Conservation (phyloP, 1,284 basidiomycete species). For the Cronartium quercuum region DNA sequence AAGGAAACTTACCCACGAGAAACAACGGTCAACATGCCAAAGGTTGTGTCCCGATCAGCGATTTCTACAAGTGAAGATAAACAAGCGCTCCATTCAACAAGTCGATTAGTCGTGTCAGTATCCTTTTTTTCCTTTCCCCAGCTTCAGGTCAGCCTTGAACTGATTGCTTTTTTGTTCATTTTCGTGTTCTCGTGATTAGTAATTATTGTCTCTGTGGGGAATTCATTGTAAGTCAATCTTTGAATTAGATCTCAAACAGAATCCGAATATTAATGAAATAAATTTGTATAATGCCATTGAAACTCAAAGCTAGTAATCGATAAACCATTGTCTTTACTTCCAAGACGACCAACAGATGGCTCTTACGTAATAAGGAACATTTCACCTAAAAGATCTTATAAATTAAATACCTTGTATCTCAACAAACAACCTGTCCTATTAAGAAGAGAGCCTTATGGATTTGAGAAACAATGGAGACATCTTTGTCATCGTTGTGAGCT, state of each 20-base stretch:
- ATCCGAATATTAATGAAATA: not conserved
- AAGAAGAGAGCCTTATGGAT: not conserved
- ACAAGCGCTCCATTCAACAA: slow-evolving; percentile 23
- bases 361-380: slow-evolving; percentile 11
- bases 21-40: slow-evolving; percentile 14
- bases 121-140: not conserved
- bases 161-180: not conserved
- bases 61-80: slow-evolving; percentile 37
- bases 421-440: not conserved
- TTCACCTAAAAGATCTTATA: slow-evolving; percentile 20
- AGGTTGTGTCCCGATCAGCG: slow-evolving; percentile 28
- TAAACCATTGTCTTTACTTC: slow-evolving; percentile 8
- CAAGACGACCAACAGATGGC: slow-evolving; percentile 1
- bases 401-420: slow-evolving; percentile 5
- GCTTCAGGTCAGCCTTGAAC: not conserved
- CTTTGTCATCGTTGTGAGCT: slow-evolving; percentile 6
- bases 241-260: not conserved
- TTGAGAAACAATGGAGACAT: slow-evolving; percentile 28
- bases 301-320: slow-evolving; percentile 21
- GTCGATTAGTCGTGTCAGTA: slow-evolving; percentile 26
- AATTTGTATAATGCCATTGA: not conserved
- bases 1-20: not conserved
- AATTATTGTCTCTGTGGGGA: slow-evolving; percentile 36
- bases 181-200: not conserved
- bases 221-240: slow-evolving; percentile 8